These are phyloP conservation scores for Citrullus mucosospermus DNA, from an alignment of 306 rosid species.

Conservation along the genomic window DNA sequence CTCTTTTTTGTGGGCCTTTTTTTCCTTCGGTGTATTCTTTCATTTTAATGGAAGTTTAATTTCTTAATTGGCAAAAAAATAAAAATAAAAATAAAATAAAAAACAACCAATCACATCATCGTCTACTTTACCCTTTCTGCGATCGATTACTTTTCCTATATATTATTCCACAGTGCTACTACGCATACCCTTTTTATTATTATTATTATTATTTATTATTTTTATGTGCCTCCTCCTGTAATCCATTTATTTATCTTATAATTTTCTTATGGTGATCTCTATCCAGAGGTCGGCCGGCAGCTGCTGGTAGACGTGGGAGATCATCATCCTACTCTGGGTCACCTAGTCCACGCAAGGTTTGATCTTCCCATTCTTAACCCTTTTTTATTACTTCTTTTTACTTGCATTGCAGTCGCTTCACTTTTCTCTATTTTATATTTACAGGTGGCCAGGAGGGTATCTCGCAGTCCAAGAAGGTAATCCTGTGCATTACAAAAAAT, in stretches of 20 bases:
- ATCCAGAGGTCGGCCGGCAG: slow-evolving; percentile 61
- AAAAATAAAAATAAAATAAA: no score
- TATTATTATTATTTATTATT: no score
- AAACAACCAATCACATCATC: background rate
- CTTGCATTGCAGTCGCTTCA: background rate
- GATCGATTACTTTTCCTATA: background rate
- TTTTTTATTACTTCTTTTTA: slow-evolving; percentile 2
- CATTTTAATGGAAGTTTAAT: no score
- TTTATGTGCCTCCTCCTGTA: background rate
- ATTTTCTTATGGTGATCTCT: background rate
- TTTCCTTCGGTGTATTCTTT: background rate
- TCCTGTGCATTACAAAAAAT: background rate
- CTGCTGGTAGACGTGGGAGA: slow-evolving; percentile 56
- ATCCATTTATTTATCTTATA: background rate
- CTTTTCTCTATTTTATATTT: background rate
- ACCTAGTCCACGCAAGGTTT: slow-evolving; percentile 90
- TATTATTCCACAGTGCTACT: background rate
- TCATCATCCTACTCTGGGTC: slow-evolving; percentile 84
- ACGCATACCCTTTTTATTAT: background rate
- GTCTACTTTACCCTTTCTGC: background rate
- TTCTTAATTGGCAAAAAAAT: no score
- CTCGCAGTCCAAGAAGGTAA: slow-evolving; percentile 86
- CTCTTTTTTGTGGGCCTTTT: background rate
- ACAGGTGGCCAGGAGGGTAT: slow-evolving; percentile 51
- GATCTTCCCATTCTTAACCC: background rate